Evolutionary conservation across 805 yeast species (phyloP).

Genomic region (Wickerhamomyces chaumierensis): DNA sequence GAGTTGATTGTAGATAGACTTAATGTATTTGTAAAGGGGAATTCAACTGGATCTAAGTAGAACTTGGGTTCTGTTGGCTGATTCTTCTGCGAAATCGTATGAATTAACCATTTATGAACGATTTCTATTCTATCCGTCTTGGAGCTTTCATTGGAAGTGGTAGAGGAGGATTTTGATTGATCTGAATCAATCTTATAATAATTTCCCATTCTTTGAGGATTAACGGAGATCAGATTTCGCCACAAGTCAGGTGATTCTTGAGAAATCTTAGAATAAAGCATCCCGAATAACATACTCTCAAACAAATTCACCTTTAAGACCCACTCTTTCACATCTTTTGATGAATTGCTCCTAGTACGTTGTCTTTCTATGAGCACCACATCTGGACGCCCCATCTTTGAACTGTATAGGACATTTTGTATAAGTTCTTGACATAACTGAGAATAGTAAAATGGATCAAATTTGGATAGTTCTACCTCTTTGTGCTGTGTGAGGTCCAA

Average conservation of each 20-base stretch:
- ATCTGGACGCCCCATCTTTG: constrained; percentile 21
- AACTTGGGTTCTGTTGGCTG: constrained; percentile 2
- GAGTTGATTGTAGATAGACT: constrained; percentile 1
- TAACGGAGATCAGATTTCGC: constrained; percentile 10
- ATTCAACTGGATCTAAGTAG: constrained; percentile 3
- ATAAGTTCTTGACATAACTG: constrained; percentile 16
- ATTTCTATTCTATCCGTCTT: constrained; percentile 10
- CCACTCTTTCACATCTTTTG: constrained; percentile 35
- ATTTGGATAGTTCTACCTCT: constrained; percentile 1
- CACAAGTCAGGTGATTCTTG: not conserved
- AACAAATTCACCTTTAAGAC: constrained; percentile 41
- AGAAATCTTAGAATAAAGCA: constrained; percentile 9
- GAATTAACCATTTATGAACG: constrained; percentile 13
- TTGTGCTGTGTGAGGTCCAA: constrained; percentile 19
- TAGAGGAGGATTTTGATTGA: not conserved
- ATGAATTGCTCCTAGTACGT: constrained; percentile 37
- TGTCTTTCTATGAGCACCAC: constrained; percentile 45
- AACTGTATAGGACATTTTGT: constrained; percentile 16
- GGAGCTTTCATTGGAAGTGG: constrained; percentile 4
- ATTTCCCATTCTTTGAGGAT: constrained; percentile 13
- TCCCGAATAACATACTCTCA: constrained; percentile 35
- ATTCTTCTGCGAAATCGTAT: constrained; percentile 1
- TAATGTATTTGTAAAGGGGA: not conserved
- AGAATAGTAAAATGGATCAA: constrained; percentile 8
- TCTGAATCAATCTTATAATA: constrained; percentile 13